Conservation (phyloP, 192 early-diverging fungal genomes). For the Coemansia sp. region DNA sequence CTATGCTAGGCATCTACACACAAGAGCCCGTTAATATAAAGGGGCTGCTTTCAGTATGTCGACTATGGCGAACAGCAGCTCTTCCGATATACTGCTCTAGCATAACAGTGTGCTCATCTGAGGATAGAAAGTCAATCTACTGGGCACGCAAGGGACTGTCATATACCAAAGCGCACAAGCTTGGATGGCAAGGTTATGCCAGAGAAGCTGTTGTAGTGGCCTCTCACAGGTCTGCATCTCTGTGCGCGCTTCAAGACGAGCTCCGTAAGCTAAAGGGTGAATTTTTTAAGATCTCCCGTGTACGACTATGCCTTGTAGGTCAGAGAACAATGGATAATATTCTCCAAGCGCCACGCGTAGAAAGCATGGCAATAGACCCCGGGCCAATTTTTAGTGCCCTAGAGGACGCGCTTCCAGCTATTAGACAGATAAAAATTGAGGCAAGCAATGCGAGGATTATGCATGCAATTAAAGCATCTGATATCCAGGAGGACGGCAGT, state of each 20-base stretch:
- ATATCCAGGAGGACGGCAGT: not conserved
- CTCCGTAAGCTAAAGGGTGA: not conserved
- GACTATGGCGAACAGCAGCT: slow-evolving; percentile 23
- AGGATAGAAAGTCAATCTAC: slow-evolving; percentile 15
- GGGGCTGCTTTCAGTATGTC: slow-evolving; percentile 12
- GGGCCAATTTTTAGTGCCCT: slow-evolving; percentile 9
- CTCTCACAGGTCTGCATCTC: not conserved
- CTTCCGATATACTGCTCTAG: slow-evolving; percentile 21
- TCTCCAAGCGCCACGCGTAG: not conserved
- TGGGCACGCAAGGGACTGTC: slow-evolving; percentile 26
- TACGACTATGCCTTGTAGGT: not conserved
- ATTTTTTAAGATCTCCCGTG: not conserved
- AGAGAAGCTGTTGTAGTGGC: slow-evolving; percentile 7
- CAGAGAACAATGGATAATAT: not conserved
- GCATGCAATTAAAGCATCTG: not conserved
- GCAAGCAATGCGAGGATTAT: slow-evolving; percentile 11
- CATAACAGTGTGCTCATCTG: slow-evolving; percentile 8
- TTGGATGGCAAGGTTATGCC: slow-evolving; percentile 28
- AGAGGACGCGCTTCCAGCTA: slow-evolving; percentile 2
- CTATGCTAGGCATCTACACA: not conserved
- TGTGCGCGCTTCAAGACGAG: not conserved
- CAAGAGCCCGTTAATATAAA: slow-evolving; percentile 22
- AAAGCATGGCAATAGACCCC: slow-evolving; percentile 1
- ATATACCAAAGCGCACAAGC: slow-evolving; percentile 8
- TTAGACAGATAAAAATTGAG: slow-evolving; percentile 12